Base-by-base conservation (phyloP, 1,284 basidiomycete genomes). In the Pascua guehoae region DNA sequence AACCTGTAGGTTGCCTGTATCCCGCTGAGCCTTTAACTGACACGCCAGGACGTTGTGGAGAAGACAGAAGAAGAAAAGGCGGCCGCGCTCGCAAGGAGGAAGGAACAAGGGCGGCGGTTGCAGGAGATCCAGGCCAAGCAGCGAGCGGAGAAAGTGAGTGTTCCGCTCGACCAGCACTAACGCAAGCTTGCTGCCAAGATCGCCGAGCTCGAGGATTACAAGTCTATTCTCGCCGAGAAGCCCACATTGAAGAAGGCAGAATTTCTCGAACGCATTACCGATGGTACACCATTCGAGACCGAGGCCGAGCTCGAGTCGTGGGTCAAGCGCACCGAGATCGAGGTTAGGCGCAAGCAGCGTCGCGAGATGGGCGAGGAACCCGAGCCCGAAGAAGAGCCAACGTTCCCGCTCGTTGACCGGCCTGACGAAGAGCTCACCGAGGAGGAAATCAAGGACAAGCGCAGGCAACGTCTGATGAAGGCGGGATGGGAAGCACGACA, bases 381-480 rank as follows among this genome's bases (percentile, higher is more conserved):
- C 5, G 70, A 66, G 61, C 65, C 61, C 15, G 73, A 87, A 79
- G 89, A 93, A 71, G 91, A 92, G 59, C 87, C 86, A 0, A 84
- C 84, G 0, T 98, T 94, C 79, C 92, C 91, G 8, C 82, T 99
- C 2, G 80, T 95, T 14, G 92, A 97, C 66, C 82, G 89, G 1
- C 91, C 93, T 0, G 96, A 99, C 76, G 87, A 85, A 16, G 89
- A 96, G 84, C 83, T 99, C 17, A 91, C 91, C 66, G 94, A 98
- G 71, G 94, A 97, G 48, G 84, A 86, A 14, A 71, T 98, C 48
- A 97, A 91, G 74, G 96, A 99, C 76, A 99, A 98, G 79, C 87
- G 88, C 67, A 89, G 88, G 66, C 96, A 98, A 76, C 88, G 86
- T 60, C 81, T 98, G 41, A 81, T 96, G 80, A 98, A 97, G 77